Percentiles rank a stretch among this genome's conserved stretches.
Evolutionary conservation across 768 basidiomycete species (phyloP).

Genomic region (Lentinula sp.): DNA sequence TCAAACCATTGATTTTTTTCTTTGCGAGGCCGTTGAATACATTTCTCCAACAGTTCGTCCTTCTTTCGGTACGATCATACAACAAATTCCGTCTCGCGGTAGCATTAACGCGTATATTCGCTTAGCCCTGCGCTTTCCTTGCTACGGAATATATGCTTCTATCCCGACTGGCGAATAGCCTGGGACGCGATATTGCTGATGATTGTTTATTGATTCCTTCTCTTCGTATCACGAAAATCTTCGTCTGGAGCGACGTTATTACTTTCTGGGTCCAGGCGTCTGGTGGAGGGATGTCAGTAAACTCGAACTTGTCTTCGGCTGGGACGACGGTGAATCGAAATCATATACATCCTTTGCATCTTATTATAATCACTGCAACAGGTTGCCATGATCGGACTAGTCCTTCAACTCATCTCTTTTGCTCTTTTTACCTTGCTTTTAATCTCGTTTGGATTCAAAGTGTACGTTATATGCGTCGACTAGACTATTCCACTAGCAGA

Average conservation of each 20-base stretch:
- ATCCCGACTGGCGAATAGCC: conserved; percentile 31
- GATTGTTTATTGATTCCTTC: conserved; percentile 33
- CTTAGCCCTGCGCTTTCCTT: conserved; percentile 53
- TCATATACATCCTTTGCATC: not conserved
- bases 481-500: not conserved
- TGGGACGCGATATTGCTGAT: conserved; percentile 25
- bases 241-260: conserved; percentile 43
- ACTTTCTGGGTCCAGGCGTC: conserved; percentile 47
- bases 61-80: not conserved
- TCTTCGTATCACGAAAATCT: conserved; percentile 34
- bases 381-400: conserved; percentile 35
- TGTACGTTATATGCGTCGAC: conserved; percentile 13
- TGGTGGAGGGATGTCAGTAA: conserved; percentile 27
- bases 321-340: conserved; percentile 20
- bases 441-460: conserved; percentile 26
- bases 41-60: not conserved
- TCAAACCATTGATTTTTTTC: not conserved
- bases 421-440: conserved; percentile 29
- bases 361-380: conserved; percentile 5
- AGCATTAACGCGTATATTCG: not conserved
- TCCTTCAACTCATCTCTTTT: conserved; percentile 36
- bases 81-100: not conserved
- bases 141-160: conserved; percentile 48
- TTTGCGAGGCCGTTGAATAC: not conserved
- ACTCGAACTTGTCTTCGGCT: conserved; percentile 8